Evolutionary conservation across 164 flowering plant species (phyloP).

Genomic region (Vitis riparia): DNA sequence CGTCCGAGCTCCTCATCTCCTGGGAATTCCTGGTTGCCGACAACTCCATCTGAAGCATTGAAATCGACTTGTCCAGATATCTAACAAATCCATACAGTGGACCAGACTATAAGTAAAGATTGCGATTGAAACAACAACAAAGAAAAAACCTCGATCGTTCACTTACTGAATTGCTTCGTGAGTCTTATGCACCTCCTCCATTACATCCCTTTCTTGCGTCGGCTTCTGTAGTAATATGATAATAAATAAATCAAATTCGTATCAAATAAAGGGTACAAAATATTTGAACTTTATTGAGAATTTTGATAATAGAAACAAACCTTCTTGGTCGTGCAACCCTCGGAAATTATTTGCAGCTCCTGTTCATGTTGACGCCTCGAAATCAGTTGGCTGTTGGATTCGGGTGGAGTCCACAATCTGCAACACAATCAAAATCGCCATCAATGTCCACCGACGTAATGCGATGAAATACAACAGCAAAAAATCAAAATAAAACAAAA

Average conservation of each 20-base stretch:
- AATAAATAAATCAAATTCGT: neutral
- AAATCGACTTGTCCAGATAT: slow-evolving; percentile 72
- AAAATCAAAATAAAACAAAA: neutral
- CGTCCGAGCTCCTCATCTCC: slow-evolving; percentile 32
- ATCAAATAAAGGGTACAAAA: too few relatives aligned
- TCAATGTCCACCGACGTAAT: too few relatives aligned
- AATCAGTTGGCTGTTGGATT: slow-evolving; percentile 46
- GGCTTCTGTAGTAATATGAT: slow-evolving; percentile 28
- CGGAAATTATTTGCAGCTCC: slow-evolving; percentile 55
- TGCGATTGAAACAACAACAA: neutral
- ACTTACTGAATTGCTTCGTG: slow-evolving; percentile 89
- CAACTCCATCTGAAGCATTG: slow-evolving; percentile 80
- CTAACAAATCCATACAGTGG: slow-evolving; percentile 26
- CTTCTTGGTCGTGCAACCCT: slow-evolving; percentile 51
- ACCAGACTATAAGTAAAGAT: neutral
- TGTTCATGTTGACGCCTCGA: slow-evolving; percentile 55
- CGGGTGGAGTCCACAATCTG: slow-evolving; percentile 52
- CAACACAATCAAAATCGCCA: slow-evolving; percentile 4
- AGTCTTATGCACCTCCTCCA: slow-evolving; percentile 74
- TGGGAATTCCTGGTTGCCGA: slow-evolving; percentile 59
- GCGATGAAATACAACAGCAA: neutral
- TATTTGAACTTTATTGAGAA: too few relatives aligned
- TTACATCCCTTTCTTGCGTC: slow-evolving; percentile 42
- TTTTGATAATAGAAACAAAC: slow-evolving; percentile 14
- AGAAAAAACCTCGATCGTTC: neutral